Evolutionary conservation across 768 basidiomycete species (phyloP).

Genomic region (Dentipellis fragilis): DNA sequence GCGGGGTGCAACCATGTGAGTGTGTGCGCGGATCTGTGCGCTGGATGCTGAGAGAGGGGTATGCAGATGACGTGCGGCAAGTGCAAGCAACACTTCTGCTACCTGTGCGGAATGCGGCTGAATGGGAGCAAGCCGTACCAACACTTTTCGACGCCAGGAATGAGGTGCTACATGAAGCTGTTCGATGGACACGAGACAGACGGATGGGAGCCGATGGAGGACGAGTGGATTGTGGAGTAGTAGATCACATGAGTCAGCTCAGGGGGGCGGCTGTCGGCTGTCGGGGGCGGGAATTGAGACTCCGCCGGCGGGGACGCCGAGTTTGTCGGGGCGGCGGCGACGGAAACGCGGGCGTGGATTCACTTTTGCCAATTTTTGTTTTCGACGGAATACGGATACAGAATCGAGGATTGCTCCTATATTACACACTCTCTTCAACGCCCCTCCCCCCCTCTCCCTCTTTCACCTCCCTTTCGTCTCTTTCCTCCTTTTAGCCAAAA

Average conservation of each 20-base stretch:
- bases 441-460: constrained; percentile 11
- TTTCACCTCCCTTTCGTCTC: constrained; percentile 6
- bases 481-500: not conserved
- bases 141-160: constrained; percentile 53
- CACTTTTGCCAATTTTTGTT: constrained; percentile 1
- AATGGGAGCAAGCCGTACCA: constrained; percentile 42
- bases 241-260: constrained; percentile 8
- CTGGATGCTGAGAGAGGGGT: not conserved
- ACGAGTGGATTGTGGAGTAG: constrained; percentile 21
- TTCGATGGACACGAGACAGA: constrained; percentile 43
- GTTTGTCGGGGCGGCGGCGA: constrained; percentile 1
- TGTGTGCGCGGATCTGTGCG: not conserved
- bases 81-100: constrained; percentile 75
- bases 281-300: not conserved
- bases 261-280: not conserved
- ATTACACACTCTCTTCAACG: constrained; percentile 7
- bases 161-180: constrained; percentile 50
- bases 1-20: constrained; percentile 81
- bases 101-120: constrained; percentile 58
- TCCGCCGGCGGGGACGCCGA: not conserved
- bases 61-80: constrained; percentile 69
- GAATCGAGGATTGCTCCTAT: constrained; percentile 5
- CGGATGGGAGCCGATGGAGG: constrained; percentile 40
- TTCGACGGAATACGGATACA: not conserved
- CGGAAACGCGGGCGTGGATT: not conserved